These are phyloP conservation scores for Furcasterigmium furcatum DNA, from an alignment of 2,329 filamentous ascomycete species.

Conservation along the genomic window DNA sequence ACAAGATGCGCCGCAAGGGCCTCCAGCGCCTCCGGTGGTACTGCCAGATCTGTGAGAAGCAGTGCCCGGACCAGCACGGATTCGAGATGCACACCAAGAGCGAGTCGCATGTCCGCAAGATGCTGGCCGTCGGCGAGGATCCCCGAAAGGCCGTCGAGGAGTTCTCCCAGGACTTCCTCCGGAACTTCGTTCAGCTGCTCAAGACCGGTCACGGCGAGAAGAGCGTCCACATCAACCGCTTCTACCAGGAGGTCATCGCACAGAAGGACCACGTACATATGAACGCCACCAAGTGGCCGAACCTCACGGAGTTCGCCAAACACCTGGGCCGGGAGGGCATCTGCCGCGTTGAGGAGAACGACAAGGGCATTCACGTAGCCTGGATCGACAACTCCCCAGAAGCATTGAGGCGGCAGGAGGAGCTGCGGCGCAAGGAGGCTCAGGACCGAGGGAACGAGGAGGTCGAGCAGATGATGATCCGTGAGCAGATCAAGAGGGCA, in stretches of 20 bases:
- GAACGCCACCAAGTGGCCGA: conserved; percentile 89
- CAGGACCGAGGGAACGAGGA: conserved; percentile 91
- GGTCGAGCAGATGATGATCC: conserved; percentile 77
- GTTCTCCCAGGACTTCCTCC: conserved; percentile 77
- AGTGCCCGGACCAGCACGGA: conserved; percentile 76
- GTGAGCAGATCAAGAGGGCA: conserved; percentile 79
- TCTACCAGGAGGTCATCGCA: conserved; percentile 91
- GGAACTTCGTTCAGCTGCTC: conserved; percentile 74
- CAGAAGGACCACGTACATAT: conserved; percentile 89
- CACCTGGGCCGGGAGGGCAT: conserved; percentile 82
- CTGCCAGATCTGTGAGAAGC: conserved; percentile 73
- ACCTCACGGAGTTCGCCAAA: conserved; percentile 86
- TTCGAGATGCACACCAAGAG: conserved; percentile 86
- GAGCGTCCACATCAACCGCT: conserved; percentile 81
- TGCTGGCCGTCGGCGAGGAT: conserved; percentile 84
- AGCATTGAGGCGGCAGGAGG: conserved; percentile 75
- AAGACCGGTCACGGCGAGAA: conserved; percentile 89
- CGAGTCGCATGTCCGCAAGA: conserved; percentile 85
- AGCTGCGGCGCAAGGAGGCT: conserved; percentile 76
- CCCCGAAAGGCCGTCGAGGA: conserved; percentile 79
- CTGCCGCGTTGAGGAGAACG: conserved; percentile 80
- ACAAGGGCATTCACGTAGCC: conserved; percentile 76
- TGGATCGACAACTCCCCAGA: conserved; percentile 94
- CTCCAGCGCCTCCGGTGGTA: conserved; percentile 85
- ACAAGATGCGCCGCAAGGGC: conserved; percentile 83